Percentiles rank a stretch among this genome's conserved stretches.
phyloP scores from a whole-genome alignment of 2,329 filamentous ascomycete genomes.

The Aspergillus quadrilineatus region DNA sequence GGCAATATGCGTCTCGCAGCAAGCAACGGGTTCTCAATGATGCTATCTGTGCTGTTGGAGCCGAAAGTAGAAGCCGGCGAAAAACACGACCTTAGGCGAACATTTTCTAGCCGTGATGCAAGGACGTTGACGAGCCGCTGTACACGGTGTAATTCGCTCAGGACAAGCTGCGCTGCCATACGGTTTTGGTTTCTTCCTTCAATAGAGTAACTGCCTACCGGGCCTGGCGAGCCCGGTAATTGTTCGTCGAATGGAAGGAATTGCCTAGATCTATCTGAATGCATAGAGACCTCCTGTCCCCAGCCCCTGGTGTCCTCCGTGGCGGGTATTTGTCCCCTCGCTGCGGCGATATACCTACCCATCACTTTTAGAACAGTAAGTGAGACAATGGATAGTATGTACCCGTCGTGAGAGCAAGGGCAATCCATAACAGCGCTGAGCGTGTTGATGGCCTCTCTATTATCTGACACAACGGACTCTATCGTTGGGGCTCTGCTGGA shows the following conservation, averaged over 20 bases:
- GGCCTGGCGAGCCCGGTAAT: background rate
- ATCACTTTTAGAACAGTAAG: slow-evolving; percentile 6
- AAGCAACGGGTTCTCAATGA: background rate
- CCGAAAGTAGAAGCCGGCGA: background rate
- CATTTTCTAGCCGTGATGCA: background rate
- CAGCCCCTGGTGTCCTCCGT: background rate
- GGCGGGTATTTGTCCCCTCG: background rate
- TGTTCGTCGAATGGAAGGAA: slow-evolving; percentile 1
- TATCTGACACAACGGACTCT: slow-evolving; percentile 4
- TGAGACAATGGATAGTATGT: slow-evolving; percentile 3
- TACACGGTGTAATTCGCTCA: slow-evolving; percentile 7
- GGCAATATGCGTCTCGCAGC: background rate
- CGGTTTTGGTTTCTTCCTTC: background rate
- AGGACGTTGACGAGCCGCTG: slow-evolving; percentile 3
- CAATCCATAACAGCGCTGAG: slow-evolving; percentile 2
- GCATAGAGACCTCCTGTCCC: background rate
- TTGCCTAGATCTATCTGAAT: background rate
- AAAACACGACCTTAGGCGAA: background rate
- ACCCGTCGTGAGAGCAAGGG: slow-evolving; percentile 6
- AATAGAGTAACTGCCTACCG: background rate
- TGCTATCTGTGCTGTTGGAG: background rate
- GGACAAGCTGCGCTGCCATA: slow-evolving; percentile 9
- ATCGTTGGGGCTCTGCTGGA: background rate
- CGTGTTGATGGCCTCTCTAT: slow-evolving; percentile 4
- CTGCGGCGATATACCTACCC: slow-evolving; percentile 8